These are phyloP conservation scores for Coemansia sp. DNA, from an alignment of 371 early-diverging fungal species.

Conservation along the genomic window DNA sequence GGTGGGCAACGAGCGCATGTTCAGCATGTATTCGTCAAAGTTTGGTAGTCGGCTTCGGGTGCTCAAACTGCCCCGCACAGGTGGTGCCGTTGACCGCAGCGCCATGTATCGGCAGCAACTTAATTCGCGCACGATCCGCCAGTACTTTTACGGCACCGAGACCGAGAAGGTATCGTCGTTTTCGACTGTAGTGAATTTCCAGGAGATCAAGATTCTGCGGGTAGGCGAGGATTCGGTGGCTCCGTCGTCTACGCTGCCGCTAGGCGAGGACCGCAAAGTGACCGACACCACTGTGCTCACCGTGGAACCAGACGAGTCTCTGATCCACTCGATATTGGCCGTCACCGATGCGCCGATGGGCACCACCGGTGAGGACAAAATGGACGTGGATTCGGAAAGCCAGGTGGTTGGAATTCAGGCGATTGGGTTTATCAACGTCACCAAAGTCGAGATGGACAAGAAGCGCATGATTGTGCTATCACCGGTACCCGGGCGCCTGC, in stretches of 20 bases:
- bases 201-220: slow-evolving; percentile 74
- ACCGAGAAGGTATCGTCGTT: slow-evolving; percentile 71
- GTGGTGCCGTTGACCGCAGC: slow-evolving; percentile 91
- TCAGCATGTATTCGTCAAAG: slow-evolving; percentile 72
- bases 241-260: slow-evolving; percentile 88
- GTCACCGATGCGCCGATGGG: slow-evolving; percentile 58
- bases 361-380: slow-evolving; percentile 36
- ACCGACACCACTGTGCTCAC: slow-evolving; percentile 76
- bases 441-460: slow-evolving; percentile 80
- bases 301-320: slow-evolving; percentile 79
- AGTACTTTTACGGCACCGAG: slow-evolving; percentile 93
- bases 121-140: slow-evolving; percentile 74
- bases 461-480: slow-evolving; percentile 78
- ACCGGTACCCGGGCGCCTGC: slow-evolving; percentile 87
- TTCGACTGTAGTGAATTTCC: slow-evolving; percentile 72
- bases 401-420: slow-evolving; percentile 67
- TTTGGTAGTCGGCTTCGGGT: slow-evolving; percentile 63
- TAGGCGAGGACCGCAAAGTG: slow-evolving; percentile 79
- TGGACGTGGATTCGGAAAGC: slow-evolving; percentile 51
- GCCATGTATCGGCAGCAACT: slow-evolving; percentile 63
- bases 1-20: slow-evolving; percentile 90
- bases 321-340: slow-evolving; percentile 86
- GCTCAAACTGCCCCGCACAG: slow-evolving; percentile 87
- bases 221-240: slow-evolving; percentile 85
- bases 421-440: slow-evolving; percentile 87